Base-by-base conservation (phyloP, 257 asterid genomes). In the Salvia hispanica region DNA sequence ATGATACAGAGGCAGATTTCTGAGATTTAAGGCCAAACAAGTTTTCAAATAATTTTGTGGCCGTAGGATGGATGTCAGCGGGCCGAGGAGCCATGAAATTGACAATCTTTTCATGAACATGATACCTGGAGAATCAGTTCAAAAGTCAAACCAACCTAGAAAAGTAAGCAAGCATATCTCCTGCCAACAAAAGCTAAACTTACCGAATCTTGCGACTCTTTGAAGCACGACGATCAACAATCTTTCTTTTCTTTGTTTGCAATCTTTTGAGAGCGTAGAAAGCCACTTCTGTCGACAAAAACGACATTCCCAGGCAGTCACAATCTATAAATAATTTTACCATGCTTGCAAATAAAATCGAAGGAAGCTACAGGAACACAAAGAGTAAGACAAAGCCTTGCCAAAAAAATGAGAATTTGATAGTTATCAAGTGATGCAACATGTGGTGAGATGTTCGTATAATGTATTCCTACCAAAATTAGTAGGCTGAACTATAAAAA, bases 181-280 rank as follows among this genome's bases (percentile, higher is more conserved):
- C 64, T 33, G 51, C 64, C 42, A 25, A 64, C 25, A 62, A 9
- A 34, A n/a, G 44, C 28, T 25, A 39, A 47, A 74, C 83, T 77
- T 59, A 83, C 97, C 96, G 74, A 60, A 94, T 94, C 88, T 90
- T 94, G 46, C 97, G 96, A 83, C 91, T 85, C 84, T 94, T 90
- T 31, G 99, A 94, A 57, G 99, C 96, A 40, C 95, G 96, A 0
- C 97, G 85, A 51, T 94, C 97, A 34, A 91, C 97, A 16, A 86
- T 69, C 80, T 94, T 94, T 71, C 97, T 79, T 78, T 94, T 94
- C 95, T 94, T 94, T 2, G 89, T 73, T 70, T 88, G 94, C 73
- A 83, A 45, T 76, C 96, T 78, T 75, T 86, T 94, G 46, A 86
- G 65, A 31, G 99, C 95, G 73, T 88, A 87, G 73, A 80, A 87